phyloP scores from a whole-genome alignment of 2,329 filamentous ascomycete genomes.

The Alternaria metachromatica region DNA sequence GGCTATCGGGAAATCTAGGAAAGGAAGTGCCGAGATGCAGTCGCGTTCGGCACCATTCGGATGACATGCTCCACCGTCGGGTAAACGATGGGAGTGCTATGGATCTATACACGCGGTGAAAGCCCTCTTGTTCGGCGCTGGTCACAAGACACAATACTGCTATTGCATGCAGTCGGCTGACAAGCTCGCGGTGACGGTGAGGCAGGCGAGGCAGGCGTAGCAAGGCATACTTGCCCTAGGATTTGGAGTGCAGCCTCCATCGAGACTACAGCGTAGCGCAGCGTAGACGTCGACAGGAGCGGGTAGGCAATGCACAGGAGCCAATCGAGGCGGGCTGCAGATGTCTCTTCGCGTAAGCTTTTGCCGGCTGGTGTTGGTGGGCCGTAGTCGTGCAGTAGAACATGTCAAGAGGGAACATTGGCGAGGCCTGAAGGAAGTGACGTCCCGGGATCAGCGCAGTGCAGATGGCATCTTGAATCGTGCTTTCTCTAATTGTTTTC shows the following conservation, averaged over 20 bases:
- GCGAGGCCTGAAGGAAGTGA: constrained; percentile 13
- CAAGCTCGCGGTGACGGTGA: neutral
- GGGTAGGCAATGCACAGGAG: neutral
- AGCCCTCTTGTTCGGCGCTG: neutral
- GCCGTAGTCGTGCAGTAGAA: constrained; percentile 15
- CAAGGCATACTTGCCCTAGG: constrained; percentile 8
- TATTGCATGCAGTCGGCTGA: constrained; percentile 3
- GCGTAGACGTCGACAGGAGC: neutral
- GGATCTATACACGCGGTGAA: neutral
- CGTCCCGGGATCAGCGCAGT: constrained; percentile 20
- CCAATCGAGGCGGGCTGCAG: constrained; percentile 15
- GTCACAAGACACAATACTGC: neutral
- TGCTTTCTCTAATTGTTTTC: neutral
- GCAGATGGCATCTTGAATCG: neutral
- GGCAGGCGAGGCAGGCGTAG: constrained; percentile 2
- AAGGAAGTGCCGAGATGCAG: constrained; percentile 14
- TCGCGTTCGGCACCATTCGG: constrained; percentile 19
- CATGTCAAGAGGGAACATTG: constrained; percentile 18
- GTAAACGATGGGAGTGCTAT: constrained; percentile 11
- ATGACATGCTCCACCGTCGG: constrained; percentile 20
- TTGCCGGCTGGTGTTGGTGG: constrained; percentile 17
- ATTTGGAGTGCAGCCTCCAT: neutral
- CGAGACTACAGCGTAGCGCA: neutral
- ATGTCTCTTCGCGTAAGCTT: constrained; percentile 14
- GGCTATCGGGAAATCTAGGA: constrained; percentile 34